These are phyloP conservation scores for Alternaria arbusti DNA, from an alignment of 2,329 filamentous ascomycete species.

Conservation along the genomic window DNA sequence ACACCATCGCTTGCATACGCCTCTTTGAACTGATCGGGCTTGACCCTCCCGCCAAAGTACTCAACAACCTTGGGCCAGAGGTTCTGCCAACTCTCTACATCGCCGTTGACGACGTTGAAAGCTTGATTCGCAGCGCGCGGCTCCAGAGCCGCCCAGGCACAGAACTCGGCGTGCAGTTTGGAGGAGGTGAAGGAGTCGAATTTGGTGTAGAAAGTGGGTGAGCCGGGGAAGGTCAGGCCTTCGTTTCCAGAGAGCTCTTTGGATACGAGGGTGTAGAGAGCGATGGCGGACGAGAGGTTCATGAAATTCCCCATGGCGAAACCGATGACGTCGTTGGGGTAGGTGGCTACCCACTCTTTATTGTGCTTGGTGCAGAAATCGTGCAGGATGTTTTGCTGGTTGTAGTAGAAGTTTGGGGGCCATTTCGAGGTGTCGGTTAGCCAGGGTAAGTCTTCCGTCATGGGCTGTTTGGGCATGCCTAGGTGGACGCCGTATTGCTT, in stretches of 20 bases:
- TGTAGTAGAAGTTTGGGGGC: constrained; percentile 60
- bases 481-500: constrained; percentile 64
- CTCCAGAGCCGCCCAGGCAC: constrained; percentile 40
- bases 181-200: constrained; percentile 39
- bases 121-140: constrained; percentile 48
- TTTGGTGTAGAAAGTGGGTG: constrained; percentile 34
- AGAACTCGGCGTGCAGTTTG: constrained; percentile 38
- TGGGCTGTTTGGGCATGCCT: constrained; percentile 55
- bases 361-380: constrained; percentile 35
- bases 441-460: constrained; percentile 57
- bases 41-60: constrained; percentile 46
- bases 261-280: constrained; percentile 35
- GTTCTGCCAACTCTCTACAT: constrained; percentile 51
- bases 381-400: constrained; percentile 54
- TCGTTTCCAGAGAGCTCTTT: constrained; percentile 29
- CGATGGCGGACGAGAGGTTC: constrained; percentile 41
- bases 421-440: constrained; percentile 43
- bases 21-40: constrained; percentile 30
- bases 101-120: constrained; percentile 54
- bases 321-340: constrained; percentile 56
- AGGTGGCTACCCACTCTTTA: constrained; percentile 54
- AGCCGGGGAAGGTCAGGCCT: constrained; percentile 35
- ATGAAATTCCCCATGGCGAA: constrained; percentile 50
- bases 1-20: neutral
- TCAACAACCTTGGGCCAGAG: constrained; percentile 51